phyloP scores from a whole-genome alignment of 1,284 basidiomycete genomes.

The Wallemia hederae region DNA sequence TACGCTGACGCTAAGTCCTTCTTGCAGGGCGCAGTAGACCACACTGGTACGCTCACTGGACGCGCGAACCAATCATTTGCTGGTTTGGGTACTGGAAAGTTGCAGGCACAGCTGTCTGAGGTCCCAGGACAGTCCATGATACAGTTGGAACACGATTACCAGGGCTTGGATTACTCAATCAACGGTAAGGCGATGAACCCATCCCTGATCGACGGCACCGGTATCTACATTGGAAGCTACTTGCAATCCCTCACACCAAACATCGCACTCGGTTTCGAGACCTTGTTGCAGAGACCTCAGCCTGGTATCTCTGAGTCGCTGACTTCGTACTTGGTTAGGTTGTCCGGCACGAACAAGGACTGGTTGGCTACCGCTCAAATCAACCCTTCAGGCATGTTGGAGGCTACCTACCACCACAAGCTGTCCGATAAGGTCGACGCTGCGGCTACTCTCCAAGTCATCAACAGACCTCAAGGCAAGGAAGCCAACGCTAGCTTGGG shows the following conservation, averaged over 20 bases:
- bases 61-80: constrained; percentile 78
- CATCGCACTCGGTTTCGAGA: constrained; percentile 67
- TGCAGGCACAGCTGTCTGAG: constrained; percentile 29
- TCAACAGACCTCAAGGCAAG: constrained; percentile 37
- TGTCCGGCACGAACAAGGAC: constrained; percentile 32
- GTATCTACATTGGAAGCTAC: constrained; percentile 78
- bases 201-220: constrained; percentile 58
- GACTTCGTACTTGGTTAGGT: constrained; percentile 68
- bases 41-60: constrained; percentile 66
- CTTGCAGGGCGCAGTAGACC: constrained; percentile 77
- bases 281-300: constrained; percentile 48
- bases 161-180: constrained; percentile 59
- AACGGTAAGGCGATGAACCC: constrained; percentile 85
- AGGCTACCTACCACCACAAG: constrained; percentile 90
- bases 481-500: constrained; percentile 79
- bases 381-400: constrained; percentile 53
- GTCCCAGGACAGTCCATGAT: constrained; percentile 52
- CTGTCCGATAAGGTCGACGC: constrained; percentile 91
- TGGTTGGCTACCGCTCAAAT: constrained; percentile 86
- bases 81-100: constrained; percentile 46
- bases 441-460: constrained; percentile 71
- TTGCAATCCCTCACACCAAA: constrained; percentile 84
- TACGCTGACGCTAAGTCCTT: constrained; percentile 76
- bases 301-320: constrained; percentile 42
- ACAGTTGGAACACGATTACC: constrained; percentile 81